Percentiles rank a stretch among this genome's conserved stretches.
Conservation (phyloP, 2,329 filamentous ascomycete genomes). For the Xylaria polymorpha region DNA sequence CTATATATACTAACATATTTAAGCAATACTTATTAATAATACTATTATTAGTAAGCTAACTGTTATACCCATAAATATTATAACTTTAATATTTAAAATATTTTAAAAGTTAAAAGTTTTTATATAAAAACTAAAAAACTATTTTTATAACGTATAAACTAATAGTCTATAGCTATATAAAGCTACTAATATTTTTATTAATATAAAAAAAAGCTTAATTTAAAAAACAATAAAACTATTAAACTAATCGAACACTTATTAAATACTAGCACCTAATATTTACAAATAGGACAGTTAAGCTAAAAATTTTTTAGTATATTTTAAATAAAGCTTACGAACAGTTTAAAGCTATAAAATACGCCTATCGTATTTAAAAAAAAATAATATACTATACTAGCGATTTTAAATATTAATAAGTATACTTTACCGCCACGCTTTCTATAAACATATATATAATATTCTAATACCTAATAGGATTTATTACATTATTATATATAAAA, state of each 20-base stretch:
- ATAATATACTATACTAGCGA: not conserved
- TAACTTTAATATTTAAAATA: conserved; percentile 19
- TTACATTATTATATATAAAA: not conserved
- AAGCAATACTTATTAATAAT: not conserved
- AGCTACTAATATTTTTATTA: no score
- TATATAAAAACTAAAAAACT: conserved; percentile 13
- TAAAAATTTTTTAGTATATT: no score
- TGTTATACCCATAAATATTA: conserved; percentile 18
- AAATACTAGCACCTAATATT: no score
- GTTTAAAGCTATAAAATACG: conserved; percentile 1
- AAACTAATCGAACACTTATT: no score
- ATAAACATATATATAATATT: not conserved
- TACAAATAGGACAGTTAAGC: no score
- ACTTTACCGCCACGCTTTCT: not conserved
- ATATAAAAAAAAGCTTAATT: no score
- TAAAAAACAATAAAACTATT: no score
- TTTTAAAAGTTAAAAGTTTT: conserved; percentile 7
- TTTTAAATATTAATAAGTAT: not conserved
- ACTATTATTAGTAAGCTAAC: not conserved
- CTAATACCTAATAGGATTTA: not conserved
- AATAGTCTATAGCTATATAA: not conserved
- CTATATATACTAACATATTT: no score
- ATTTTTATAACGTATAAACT: conserved; percentile 16
- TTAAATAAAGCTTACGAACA: no score
- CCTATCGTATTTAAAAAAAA: not conserved